phyloP scores from a whole-genome alignment of 768 basidiomycete species.

The Sistotremastrum niveocremeum region DNA sequence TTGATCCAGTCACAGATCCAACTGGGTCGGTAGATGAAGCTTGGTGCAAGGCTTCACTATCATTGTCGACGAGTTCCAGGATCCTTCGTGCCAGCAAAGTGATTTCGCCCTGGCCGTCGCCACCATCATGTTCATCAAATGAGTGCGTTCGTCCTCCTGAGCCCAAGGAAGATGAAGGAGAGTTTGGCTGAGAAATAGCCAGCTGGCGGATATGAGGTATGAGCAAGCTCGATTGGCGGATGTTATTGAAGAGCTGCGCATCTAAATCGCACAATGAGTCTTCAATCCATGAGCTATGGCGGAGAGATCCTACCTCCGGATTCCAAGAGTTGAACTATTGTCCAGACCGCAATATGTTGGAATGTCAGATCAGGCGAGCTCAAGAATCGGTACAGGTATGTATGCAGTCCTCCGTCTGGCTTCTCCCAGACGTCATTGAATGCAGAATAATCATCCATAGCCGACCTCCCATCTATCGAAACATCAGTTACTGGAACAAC shows the following conservation, averaged over 20 bases:
- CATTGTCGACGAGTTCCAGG: slow-evolving; percentile 74
- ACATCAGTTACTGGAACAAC: background rate
- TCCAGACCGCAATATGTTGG: slow-evolving; percentile 99
- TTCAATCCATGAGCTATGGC: background rate
- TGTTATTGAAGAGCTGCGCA: slow-evolving; percentile 78
- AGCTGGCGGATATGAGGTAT: slow-evolving; percentile 80
- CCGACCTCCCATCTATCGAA: slow-evolving; percentile 53
- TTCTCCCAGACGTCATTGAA: slow-evolving; percentile 98
- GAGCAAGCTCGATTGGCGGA: slow-evolving; percentile 70
- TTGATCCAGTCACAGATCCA: slow-evolving; percentile 52
- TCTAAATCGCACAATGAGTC: slow-evolving; percentile 30
- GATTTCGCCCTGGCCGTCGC: slow-evolving; percentile 87
- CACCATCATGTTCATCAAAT: slow-evolving; percentile 71
- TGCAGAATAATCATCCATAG: slow-evolving; percentile 83
- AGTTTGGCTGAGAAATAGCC: slow-evolving; percentile 54
- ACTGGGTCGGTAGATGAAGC: slow-evolving; percentile 37
- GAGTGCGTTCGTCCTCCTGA: slow-evolving; percentile 61
- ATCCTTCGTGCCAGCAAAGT: slow-evolving; percentile 74
- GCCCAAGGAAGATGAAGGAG: slow-evolving; percentile 53
- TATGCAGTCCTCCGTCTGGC: slow-evolving; percentile 94
- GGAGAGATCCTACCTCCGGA: slow-evolving; percentile 54
- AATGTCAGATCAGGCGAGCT: slow-evolving; percentile 91
- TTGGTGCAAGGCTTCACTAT: slow-evolving; percentile 39
- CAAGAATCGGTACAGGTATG: slow-evolving; percentile 87
- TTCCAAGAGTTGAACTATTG: slow-evolving; percentile 92